phyloP scores from a whole-genome alignment of 225 moss, liverwort and hornwort genomes.

The Lunularia cruciata region DNA sequence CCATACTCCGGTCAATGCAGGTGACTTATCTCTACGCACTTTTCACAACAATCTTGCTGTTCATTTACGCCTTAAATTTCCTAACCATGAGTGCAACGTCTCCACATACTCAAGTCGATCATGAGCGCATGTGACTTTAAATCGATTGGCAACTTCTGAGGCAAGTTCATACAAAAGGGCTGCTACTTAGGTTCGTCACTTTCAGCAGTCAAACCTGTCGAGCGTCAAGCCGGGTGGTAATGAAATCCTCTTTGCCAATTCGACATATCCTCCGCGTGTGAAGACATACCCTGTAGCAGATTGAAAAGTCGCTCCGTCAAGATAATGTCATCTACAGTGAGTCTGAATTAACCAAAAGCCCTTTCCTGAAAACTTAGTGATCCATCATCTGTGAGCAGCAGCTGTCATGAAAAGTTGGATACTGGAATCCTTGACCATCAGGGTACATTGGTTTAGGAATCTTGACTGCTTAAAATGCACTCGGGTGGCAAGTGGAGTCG shows the following conservation, averaged over 20 bases:
- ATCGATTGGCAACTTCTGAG: too few species aligned
- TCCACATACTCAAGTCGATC: too few species aligned
- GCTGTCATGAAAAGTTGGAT: too few species aligned
- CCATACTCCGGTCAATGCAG: neutral
- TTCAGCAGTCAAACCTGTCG: conserved; percentile 72
- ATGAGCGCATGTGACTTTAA: too few species aligned
- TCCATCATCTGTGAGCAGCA: neutral
- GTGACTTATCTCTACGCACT: too few species aligned
- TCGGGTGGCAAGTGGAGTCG: neutral
- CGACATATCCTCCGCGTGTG: conserved; percentile 86
- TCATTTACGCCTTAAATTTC: too few species aligned
- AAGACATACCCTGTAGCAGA: conserved; percentile 72
- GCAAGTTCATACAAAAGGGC: too few species aligned
- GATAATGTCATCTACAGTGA: neutral
- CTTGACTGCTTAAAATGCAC: neutral
- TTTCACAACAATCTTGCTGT: too few species aligned
- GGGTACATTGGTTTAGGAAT: too few species aligned
- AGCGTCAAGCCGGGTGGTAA: conserved; percentile 86
- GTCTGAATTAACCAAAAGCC: neutral
- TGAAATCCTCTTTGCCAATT: conserved; percentile 63
- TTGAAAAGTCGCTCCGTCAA: neutral
- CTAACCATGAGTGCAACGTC: too few species aligned
- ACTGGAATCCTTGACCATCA: too few species aligned
- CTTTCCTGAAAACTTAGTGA: neutral
- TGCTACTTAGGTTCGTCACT: too few species aligned